phyloP scores from a whole-genome alignment of 331 rosid genomes.

The Malus hybrid region DNA sequence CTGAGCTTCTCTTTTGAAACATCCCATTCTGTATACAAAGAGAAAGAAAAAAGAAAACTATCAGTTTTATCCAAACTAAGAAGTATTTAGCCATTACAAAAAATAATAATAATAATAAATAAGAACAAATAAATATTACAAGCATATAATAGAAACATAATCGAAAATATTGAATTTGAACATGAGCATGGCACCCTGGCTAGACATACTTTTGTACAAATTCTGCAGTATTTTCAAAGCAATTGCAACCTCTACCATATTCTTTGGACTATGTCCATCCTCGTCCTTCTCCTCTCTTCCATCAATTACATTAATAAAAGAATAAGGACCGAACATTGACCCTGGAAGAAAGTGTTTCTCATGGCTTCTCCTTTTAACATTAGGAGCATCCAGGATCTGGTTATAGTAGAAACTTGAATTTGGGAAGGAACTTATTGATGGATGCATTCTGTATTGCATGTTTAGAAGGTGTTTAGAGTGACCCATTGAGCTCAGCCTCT shows the following conservation, averaged over 20 bases:
- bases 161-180: background rate
- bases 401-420: slow-evolving; percentile 43
- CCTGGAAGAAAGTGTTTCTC: slow-evolving; percentile 38
- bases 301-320: slow-evolving; percentile 46
- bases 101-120: background rate
- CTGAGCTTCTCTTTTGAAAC: slow-evolving; percentile 1
- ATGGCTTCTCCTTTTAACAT: slow-evolving; percentile 28
- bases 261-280: slow-evolving; percentile 46
- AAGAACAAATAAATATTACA: background rate
- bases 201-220: slow-evolving; percentile 42
- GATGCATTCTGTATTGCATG: slow-evolving; percentile 66
- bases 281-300: slow-evolving; percentile 57
- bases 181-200: background rate
- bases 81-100: background rate
- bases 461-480: slow-evolving; percentile 50
- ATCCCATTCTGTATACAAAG: slow-evolving; percentile 12
- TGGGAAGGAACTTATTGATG: slow-evolving; percentile 36
- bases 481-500: slow-evolving; percentile 40
- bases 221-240: slow-evolving; percentile 32
- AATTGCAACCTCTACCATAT: slow-evolving; percentile 63
- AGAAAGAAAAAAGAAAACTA: background rate
- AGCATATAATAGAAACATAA: background rate
- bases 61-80: background rate
- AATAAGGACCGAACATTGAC: slow-evolving; percentile 60
- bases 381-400: slow-evolving; percentile 43